Evolutionary conservation across 2,329 filamentous ascomycete genomes (phyloP), one percentile per base, ranked within the genome.

Genomic region (Fusarium pseudonygamai): DNA sequence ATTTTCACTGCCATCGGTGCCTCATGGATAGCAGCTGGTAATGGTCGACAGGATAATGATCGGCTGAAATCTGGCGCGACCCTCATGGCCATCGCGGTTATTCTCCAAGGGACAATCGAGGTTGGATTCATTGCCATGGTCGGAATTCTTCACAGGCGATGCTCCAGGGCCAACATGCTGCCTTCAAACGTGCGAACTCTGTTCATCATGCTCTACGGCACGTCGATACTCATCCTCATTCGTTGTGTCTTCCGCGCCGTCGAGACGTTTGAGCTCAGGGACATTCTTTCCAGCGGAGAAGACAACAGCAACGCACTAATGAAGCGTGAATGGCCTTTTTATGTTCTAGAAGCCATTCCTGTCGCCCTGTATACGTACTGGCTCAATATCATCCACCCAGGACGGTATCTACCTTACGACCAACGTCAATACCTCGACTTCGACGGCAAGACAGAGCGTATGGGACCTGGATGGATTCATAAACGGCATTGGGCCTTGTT

Each of bases 1-100:
- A 14, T 72, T 5, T 46, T 78, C 13, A 78, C 76, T 20, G 76
- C 64, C 18, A 71, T 77, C 14, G 76, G 76, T 32, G 73, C 74
- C 40, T 71, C 74, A 4, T 77, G 75, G 75, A 76, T 78, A 24
- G 75, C 76, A 20, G 72, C 74, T 14, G 76, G 67, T 1, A 73
- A 74, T 24, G 75, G 75, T 4, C 63, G 52, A 24, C 82, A 87
- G 40, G 89, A 91, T 71, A 84, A 85, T 60, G 88, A 88, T 1
- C 78, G 85, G 10, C 90, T 91, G 66, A 81, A 83, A 5, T 82
- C 83, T 0, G 90, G 90, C 1, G 90, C 91, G 67, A 83, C 85
- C 0, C 78, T 91, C 3, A 83, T 92, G 53, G 85, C 78, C 0
- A 84, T 86, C 28, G 86, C 87, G 32, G 85, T 91, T 16, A 76